Base-by-base conservation (phyloP, 208 protist species). In the Leishmania turanica region DNA sequence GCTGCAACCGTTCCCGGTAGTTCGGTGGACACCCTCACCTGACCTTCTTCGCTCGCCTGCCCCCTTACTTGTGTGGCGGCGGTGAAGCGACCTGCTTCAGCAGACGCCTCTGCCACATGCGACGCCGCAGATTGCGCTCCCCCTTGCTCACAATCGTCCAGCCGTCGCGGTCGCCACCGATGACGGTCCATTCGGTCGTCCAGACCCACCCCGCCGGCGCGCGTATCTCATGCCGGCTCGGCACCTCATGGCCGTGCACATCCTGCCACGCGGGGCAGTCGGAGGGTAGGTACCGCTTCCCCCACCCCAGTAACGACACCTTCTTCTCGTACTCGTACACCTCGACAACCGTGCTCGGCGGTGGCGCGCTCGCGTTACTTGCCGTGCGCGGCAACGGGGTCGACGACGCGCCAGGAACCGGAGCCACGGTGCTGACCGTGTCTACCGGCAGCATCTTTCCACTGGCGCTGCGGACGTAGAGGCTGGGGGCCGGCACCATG, bases 301-400 rank as follows among this genome's bases (percentile, higher is more conserved):
- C 83, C 91, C 93, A 96, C 27, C 83, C 92, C 53, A 92, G 78
- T 34, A 94, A 42, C 27, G 87, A 27, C 42, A 85, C 84, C 74
- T 90, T 87, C 31, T 82, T 81, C 64, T 97, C 86, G 79, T 94
- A 92, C 83, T 97, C 92, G 86, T 90, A 95, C 7, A 95, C 62
- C 71, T 87, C 84, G 3, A 90, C 87, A n/a, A 85, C 78, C 37
- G 82, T 81, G 71, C 74, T 81, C n/a, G 78, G 71, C 51, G 81
- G 62, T 24, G 82, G 83, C 24, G 51, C 75, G 9, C 8, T 65
- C 47, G 84, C 51, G 53, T 47, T 78, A 64, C 84, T 78, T 9
- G 51, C 78, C 3, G 69, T 87, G 37, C 84, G 79, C 15, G 79
- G 80, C 37, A 65, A 75, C 24, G 76, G 77, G 6, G 76, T 75